phyloP scores from a whole-genome alignment of 495 filamentous ascomycete genomes.

The Tuber brumale region DNA sequence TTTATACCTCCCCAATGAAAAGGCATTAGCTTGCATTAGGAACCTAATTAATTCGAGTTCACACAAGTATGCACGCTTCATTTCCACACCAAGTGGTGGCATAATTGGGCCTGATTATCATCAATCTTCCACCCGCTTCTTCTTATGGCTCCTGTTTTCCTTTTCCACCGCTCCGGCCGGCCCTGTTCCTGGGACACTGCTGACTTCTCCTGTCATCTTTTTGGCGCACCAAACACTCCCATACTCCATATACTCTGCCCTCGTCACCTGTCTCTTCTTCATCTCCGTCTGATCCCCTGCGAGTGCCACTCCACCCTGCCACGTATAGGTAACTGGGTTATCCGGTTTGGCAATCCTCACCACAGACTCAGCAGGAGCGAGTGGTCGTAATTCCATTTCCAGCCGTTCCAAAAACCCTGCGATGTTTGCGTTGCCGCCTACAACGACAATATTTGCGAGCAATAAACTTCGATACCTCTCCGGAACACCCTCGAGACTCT shows the following conservation, averaged over 20 bases:
- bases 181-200: constrained; percentile 20
- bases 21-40: not conserved
- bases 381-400: constrained; percentile 66
- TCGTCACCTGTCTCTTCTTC: constrained; percentile 62
- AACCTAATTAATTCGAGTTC: not conserved
- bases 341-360: constrained; percentile 64
- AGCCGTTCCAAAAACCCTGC: constrained; percentile 77
- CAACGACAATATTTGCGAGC: constrained; percentile 78
- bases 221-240: constrained; percentile 70
- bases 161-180: constrained; percentile 18
- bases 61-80: not conserved
- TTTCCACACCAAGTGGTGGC: not conserved
- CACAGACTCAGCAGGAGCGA: constrained; percentile 69
- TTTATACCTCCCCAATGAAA: not conserved
- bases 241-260: constrained; percentile 82
- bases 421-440: constrained; percentile 77
- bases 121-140: constrained; percentile 34
- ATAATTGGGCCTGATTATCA: not conserved
- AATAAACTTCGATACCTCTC: constrained; percentile 68
- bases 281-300: constrained; percentile 60
- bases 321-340: constrained; percentile 74
- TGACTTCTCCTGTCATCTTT: constrained; percentile 55
- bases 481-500: constrained; percentile 70
- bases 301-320: constrained; percentile 73
- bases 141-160: constrained; percentile 37